Conservation (phyloP, 192 early-diverging fungal genomes). For the Thamnidium elegans region DNA sequence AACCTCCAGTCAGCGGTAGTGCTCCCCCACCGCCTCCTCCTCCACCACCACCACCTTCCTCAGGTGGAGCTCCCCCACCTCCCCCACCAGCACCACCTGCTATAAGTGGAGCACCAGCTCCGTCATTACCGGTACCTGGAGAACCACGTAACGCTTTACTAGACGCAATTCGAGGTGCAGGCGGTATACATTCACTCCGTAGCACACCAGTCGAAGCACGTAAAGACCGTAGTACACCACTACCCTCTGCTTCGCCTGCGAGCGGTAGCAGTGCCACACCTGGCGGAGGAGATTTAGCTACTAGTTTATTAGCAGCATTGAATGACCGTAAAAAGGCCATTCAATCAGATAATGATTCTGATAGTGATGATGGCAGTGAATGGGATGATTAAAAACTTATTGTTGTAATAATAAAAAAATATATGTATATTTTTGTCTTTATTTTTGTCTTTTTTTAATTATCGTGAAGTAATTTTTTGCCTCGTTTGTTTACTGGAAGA, state of each 20-base stretch:
- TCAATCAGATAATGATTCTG: conserved; percentile 27
- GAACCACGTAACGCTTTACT: conserved; percentile 39
- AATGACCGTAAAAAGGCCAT: conserved; percentile 26
- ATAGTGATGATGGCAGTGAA: conserved; percentile 22
- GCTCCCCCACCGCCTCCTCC: conserved; percentile 28
- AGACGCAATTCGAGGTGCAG: conserved; percentile 47
- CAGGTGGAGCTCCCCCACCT: conserved; percentile 8
- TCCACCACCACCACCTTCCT: conserved; percentile 4
- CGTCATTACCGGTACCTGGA: not conserved
- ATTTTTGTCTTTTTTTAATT: too few relatives aligned
- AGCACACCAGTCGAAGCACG: conserved; percentile 9
- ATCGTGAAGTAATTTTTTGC: conserved; percentile 5
- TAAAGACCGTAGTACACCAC: conserved; percentile 11
- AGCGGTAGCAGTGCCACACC: not conserved
- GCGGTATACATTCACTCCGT: conserved; percentile 40
- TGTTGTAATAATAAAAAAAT: not conserved
- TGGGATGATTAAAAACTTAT: conserved; percentile 23
- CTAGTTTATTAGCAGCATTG: conserved; percentile 24
- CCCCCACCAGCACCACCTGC: conserved; percentile 13
- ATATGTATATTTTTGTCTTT: too few relatives aligned
- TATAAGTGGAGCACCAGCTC: not conserved
- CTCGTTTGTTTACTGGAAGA: conserved; percentile 15
- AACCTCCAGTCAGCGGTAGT: conserved; percentile 18
- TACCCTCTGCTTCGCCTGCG: not conserved
- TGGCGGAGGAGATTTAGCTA: conserved; percentile 11